Evolutionary conservation across 2,329 filamentous ascomycete genomes (phyloP), one percentile per base, ranked within the genome.

Genomic region (Neoascochyta sp.): DNA sequence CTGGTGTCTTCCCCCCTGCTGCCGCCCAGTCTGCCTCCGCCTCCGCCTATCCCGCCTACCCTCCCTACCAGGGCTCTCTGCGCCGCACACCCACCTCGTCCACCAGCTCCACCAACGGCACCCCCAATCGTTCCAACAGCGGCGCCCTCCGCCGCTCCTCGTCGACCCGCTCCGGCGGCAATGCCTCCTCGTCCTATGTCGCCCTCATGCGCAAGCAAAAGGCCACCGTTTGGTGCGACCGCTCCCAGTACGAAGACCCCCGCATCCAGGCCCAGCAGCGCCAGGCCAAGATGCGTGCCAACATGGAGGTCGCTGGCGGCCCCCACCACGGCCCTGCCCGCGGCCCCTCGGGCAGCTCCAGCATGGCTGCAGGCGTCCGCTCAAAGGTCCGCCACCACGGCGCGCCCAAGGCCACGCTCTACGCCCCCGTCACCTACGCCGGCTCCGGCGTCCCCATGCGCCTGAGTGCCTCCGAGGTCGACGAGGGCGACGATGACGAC

Each of bases 201-300:
- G 89, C 92, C 19, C 74, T 95, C n/a, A 82, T 98, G 67, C 80
- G 92, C 41, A 90, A 89, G 62, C 92, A 98, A 66, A 96, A 96
- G 63, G 92, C 88, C 17, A 98, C 92, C 0, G 92, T 98, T 4
- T 98, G 92, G 92, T 95, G 89, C 68, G 92, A 96, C 59, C 83
- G 89, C 31, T 78, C 90, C 7, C 92, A 98, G 62, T 81, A 86
- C 41, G 88, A 96, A 64, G 92, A 98, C 60, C 86, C 90, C 1
- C 77, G 87, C 28, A 69, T 92, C 34, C 69, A 83, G 4, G 88
- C 87, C 16, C 83, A 89, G 53, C 88, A 94, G 62, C 78, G 85
- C 35, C 83, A 85, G 20, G 92, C 89, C 36, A 94, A 92, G 70
- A 80, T 86, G 68, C 76, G 88, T 27, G 92, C 92, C 9, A 81